Conservation (phyloP, 208 protist genomes). For the Polymyxa betae region DNA sequence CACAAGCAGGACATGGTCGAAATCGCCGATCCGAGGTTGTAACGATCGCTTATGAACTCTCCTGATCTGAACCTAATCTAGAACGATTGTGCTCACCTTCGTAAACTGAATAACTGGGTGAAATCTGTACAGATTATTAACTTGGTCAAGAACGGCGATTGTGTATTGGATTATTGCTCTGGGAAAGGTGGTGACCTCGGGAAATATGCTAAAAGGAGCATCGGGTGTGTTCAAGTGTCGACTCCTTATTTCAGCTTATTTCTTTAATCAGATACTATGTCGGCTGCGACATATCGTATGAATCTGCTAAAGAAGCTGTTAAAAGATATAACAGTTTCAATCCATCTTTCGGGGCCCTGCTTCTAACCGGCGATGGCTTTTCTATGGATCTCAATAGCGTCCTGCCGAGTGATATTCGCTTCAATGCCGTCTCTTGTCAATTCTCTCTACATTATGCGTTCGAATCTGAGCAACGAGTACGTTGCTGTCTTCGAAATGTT, state of each 20-base stretch:
- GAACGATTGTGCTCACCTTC: neutral
- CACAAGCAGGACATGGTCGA: neutral
- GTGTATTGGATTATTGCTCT: neutral
- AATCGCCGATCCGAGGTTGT: neutral
- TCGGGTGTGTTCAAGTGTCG: no score
- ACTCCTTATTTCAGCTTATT: no score
- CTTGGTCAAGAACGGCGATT: neutral
- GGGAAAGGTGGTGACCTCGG: neutral
- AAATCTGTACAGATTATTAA: neutral
- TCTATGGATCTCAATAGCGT: neutral
- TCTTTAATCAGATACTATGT: no score
- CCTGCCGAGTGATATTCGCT: neutral
- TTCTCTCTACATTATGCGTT: conserved; percentile 16
- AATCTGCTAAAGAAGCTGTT: neutral
- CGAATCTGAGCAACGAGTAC: neutral
- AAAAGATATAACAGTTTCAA: neutral
- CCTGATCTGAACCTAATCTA: no score
- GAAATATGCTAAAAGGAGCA: neutral
- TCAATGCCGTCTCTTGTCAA: neutral
- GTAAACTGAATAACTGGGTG: neutral
- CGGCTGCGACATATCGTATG: neutral
- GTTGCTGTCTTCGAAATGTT: neutral
- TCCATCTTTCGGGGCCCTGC: neutral
- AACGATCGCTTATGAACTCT: no score
- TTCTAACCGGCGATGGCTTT: neutral